Evolutionary conservation across 345 rosid species (phyloP), one percentile per base, ranked within the genome.

Genomic region (Clausena lansium): DNA sequence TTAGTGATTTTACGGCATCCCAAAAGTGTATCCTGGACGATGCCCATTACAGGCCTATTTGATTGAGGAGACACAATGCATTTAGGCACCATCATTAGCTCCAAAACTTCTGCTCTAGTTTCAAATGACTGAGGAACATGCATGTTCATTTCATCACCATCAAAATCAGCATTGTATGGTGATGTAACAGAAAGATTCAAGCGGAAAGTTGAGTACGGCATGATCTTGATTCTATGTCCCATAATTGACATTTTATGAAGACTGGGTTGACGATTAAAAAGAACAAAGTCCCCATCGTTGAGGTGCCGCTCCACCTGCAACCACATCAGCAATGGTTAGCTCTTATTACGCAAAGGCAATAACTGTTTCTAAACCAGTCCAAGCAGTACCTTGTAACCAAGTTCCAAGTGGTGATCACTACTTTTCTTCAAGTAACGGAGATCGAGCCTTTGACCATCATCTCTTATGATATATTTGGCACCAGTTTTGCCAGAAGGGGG

Each of bases 111-210:
- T 4, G 99, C 99, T 87, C 98, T 87, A 66, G 99, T 92, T 90
- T 94, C 98, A 65, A 89, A 95, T 79, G 95, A 95, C 68, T 95
- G 99, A 39, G 99, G 99, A 35, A 93, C 98, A 68, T 93, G 99
- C 99, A 95, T 95, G 76, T 95, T 95, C 99, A 95, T 95, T 89
- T 95, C 99, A 89, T 95, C 99, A 74, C 99, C 99, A 81, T 95
- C 99, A 88, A 95, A 95, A 86, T 93, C 99, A 85, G 98, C 99
- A 91, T 95, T 95, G 83, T 95, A 95, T 19, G 99, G 99, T 35
- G 99, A 92, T 41, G 99, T 95, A 57, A 94, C 99, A 36, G 99
- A 93, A 77, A 95, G 83, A 82, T 95, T 95, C 78, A 95, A 79
- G 19, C 98, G 94, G 78, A 95, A 95, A 39, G 99, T 95, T 39